A percentile compares a stretch with the other conserved stretches of the same genome.
These are phyloP conservation scores for Leishmania gerbilli DNA, from an alignment of 208 protist species.

Conservation along the genomic window DNA sequence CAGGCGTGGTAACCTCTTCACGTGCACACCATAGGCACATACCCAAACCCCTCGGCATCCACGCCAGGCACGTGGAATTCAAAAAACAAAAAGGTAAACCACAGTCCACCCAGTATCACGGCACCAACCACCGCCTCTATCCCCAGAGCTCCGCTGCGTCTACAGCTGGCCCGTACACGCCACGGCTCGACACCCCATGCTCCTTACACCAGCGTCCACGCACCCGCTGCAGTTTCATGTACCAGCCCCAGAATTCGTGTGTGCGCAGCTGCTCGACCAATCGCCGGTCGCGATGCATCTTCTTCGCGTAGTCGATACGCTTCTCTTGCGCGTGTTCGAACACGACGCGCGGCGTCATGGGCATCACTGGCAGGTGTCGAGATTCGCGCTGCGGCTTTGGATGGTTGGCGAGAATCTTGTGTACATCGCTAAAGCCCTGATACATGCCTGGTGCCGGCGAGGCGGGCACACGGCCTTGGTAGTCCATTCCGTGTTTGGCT, in stretches of 20 bases:
- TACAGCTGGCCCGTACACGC: slow-evolving; percentile 89
- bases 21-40: background rate
- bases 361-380: slow-evolving; percentile 87
- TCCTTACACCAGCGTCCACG: slow-evolving; percentile 90
- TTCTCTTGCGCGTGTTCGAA: slow-evolving; percentile 89
- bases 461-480: slow-evolving; percentile 79
- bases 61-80: background rate
- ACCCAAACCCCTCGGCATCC: background rate
- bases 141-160: slow-evolving; percentile 93
- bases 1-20: background rate
- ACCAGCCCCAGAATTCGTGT: slow-evolving; percentile 91
- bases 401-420: slow-evolving; percentile 87
- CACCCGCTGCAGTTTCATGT: slow-evolving; percentile 92
- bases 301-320: slow-evolving; percentile 77
- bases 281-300: slow-evolving; percentile 75
- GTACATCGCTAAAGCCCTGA: slow-evolving; percentile 87
- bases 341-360: slow-evolving; percentile 90
- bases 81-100: background rate
- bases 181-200: slow-evolving; percentile 86
- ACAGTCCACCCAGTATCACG: background rate
- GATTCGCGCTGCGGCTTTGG: slow-evolving; percentile 91
- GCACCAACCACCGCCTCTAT: slow-evolving; percentile 22
- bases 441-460: slow-evolving; percentile 87
- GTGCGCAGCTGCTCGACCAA: slow-evolving; percentile 74
- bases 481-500: slow-evolving; percentile 83